These are phyloP conservation scores for Diplodia scrobiculata DNA, from an alignment of 2,329 filamentous ascomycete genomes.

Conservation along the genomic window DNA sequence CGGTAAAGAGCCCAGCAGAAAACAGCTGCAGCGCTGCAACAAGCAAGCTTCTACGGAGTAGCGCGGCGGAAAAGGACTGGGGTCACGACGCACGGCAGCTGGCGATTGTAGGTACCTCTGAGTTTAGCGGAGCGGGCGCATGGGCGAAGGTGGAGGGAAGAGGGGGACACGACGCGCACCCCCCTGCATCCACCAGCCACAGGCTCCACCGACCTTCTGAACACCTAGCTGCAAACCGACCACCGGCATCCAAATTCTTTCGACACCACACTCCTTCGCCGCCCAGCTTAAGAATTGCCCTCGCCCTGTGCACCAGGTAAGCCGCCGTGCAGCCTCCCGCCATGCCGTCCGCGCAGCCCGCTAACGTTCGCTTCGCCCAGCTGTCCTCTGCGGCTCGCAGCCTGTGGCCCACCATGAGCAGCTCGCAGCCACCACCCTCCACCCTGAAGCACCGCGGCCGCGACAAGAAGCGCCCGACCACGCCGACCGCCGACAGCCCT, in stretches of 20 bases:
- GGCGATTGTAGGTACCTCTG: background rate
- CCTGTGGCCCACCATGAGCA: slow-evolving; percentile 29
- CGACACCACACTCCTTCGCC: slow-evolving; percentile 27
- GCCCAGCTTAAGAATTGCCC: slow-evolving; percentile 19
- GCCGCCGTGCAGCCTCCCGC: slow-evolving; percentile 4
- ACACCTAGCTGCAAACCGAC: slow-evolving; percentile 27
- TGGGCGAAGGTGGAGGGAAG: background rate
- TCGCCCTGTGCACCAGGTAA: slow-evolving; percentile 20
- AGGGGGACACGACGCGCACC: slow-evolving; percentile 19
- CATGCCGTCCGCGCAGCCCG: slow-evolving; percentile 14
- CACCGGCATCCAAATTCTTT: slow-evolving; percentile 27
- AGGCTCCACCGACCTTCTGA: slow-evolving; percentile 15
- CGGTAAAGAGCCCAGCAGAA: background rate
- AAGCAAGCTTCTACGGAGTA: background rate
- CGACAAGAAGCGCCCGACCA: slow-evolving; percentile 45
- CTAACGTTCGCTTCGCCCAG: slow-evolving; percentile 25
- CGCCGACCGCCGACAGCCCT: slow-evolving; percentile 40
- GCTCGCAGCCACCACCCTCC: slow-evolving; percentile 20
- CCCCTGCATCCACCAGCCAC: slow-evolving; percentile 24
- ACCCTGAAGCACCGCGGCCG: slow-evolving; percentile 43
- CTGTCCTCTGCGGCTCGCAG: slow-evolving; percentile 43
- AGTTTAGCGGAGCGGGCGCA: background rate
- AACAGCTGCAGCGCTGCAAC: background rate
- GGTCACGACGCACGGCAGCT: background rate
- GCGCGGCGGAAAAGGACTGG: background rate